Evolutionary conservation across 345 rosid genomes (phyloP).

Genomic region (Mallotus nudiflorus): DNA sequence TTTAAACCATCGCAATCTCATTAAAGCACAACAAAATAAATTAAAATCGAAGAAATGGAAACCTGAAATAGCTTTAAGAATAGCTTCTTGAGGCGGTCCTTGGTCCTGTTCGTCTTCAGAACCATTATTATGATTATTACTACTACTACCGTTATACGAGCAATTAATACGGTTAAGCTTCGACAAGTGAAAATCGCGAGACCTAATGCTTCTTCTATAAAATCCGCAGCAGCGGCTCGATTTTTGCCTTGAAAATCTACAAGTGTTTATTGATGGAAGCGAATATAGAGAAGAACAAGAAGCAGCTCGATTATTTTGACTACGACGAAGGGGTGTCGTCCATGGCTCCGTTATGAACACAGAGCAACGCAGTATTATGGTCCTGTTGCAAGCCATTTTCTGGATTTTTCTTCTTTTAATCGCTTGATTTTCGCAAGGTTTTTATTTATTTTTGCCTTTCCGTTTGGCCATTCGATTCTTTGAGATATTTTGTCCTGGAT

Average conservation of each 20-base stretch:
- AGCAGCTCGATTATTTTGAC: constrained; percentile 30
- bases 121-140: constrained; percentile 1
- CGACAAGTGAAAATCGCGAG: constrained; percentile 27
- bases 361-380: constrained; percentile 59
- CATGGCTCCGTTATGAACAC: constrained; percentile 56
- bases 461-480: constrained; percentile 11
- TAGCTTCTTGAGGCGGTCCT: constrained; percentile 90
- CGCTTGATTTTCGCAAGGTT: too few relatives aligned
- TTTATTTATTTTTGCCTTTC: background rate
- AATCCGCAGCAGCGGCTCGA: constrained; percentile 28
- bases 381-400: constrained; percentile 67
- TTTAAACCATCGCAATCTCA: too few relatives aligned
- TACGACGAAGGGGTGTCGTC: constrained; percentile 32
- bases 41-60: background rate
- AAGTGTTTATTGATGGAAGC: too few relatives aligned
- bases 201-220: constrained; percentile 33
- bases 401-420: background rate
- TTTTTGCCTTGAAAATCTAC: constrained; percentile 11
- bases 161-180: constrained; percentile 37
- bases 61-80: constrained; percentile 97
- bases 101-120: constrained; percentile 52
- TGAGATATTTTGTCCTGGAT: background rate
- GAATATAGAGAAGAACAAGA: too few relatives aligned
- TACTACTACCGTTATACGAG: constrained; percentile 26
- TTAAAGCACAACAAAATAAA: background rate